phyloP scores from a whole-genome alignment of 179 eudicot species.

The Corrigiola litoralis region DNA sequence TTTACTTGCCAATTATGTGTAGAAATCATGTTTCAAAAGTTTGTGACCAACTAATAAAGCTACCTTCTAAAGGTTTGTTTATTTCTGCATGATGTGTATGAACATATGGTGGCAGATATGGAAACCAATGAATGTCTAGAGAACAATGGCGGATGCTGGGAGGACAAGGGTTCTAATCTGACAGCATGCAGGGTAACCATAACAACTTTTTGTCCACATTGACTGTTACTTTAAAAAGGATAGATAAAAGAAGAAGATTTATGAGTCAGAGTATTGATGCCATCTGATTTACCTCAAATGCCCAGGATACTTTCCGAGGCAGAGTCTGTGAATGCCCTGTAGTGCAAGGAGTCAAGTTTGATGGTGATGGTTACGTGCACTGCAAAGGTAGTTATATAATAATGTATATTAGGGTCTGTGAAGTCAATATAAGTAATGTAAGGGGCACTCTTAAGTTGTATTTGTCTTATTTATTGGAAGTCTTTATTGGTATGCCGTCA shows the following conservation, averaged over 20 bases:
- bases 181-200: conserved; percentile 84
- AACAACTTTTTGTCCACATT: neutral
- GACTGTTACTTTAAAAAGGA: neutral
- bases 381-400: conserved; percentile 56
- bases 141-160: conserved; percentile 96
- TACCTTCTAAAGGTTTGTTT: neutral
- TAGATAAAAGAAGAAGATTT: neutral
- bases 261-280: neutral
- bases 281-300: neutral
- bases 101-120: conserved; percentile 43
- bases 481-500: too few species aligned
- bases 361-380: conserved; percentile 82
- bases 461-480: too few species aligned
- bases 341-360: conserved; percentile 71
- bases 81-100: neutral
- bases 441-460: too few species aligned
- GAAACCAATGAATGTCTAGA: conserved; percentile 90
- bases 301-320: conserved; percentile 90
- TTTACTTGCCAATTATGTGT: too few species aligned
- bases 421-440: too few species aligned
- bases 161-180: conserved; percentile 57
- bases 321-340: conserved; percentile 88
- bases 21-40: too few species aligned
- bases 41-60: too few species aligned
- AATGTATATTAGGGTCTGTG: too few species aligned